Evolutionary conservation across 495 filamentous ascomycete genomes (phyloP), one percentile per base, ranked within the genome.

Genomic region (Aspergillus heteromorphus): DNA sequence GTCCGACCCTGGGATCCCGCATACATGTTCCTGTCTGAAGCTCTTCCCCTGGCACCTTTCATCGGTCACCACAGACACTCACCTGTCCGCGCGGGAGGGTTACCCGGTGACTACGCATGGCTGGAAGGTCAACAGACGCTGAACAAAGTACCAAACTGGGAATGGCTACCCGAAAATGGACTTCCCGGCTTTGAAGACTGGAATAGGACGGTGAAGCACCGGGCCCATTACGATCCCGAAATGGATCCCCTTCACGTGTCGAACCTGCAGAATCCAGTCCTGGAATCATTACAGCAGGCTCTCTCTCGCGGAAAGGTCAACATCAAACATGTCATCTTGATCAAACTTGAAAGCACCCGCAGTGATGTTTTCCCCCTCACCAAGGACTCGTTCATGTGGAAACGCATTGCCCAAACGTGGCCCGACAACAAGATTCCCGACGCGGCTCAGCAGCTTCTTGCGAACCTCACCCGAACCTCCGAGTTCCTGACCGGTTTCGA

Each of bases 321-420:
- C 13, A 77, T 80, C 56, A 78, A 77, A 54, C 76, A 80, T 48
- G 60, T 80, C 30, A 63, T 79, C 34, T 25, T 78, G 17, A 49
- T 80, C 17, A 74, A 75, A 41, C 64, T 80, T 17, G 77, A 80
- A 51, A 77, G 74, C 42, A 76, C 77, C 0, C 71, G 77, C 13
- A 70, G 65, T 17, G 77, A 80, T 58, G 69, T 78, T 20, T 79
- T 80, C 55, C 77, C 77, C 4, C 49, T 80, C 20, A 63, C 66
- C 21, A 78, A 78, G 38, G 70, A 72, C 40, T 66, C 65, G 4
- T 67, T 64, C 18, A 64, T 77, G 25, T 72, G 67, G 53, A 49
- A 77, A 10, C 67, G 65, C 43, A 73, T 80, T 17, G 66, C 60
- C 16, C 64, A 68, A 11, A 65, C 72, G 0, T 71, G 64, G 49